Conservation (phyloP, 2,329 filamentous ascomycete species). For the Exophiala bonariae region DNA sequence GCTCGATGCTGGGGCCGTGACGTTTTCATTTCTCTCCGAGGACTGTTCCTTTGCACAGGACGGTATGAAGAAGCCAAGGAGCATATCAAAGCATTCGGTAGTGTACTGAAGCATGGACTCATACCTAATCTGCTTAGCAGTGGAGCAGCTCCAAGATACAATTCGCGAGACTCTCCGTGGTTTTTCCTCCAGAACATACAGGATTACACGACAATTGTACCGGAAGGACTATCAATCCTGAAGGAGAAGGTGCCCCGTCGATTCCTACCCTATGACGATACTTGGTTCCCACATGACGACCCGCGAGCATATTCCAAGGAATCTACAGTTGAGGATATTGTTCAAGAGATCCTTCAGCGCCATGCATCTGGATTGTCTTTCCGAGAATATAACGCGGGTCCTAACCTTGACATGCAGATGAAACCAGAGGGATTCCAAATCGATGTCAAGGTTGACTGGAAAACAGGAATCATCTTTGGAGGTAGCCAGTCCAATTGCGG, state of each 20-base stretch:
- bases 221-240: constrained; percentile 72
- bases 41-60: constrained; percentile 86
- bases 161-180: constrained; percentile 95
- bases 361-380: constrained; percentile 91
- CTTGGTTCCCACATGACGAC: constrained; percentile 84
- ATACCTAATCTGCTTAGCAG: constrained; percentile 90
- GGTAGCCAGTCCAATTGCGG: constrained; percentile 94
- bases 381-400: constrained; percentile 90
- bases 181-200: constrained; percentile 97
- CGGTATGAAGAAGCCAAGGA: constrained; percentile 86
- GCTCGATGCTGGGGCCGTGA: constrained; percentile 96
- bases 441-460: constrained; percentile 87
- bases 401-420: constrained; percentile 89
- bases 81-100: constrained; percentile 92
- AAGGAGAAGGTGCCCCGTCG: constrained; percentile 76
- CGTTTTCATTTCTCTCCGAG: constrained; percentile 92
- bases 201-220: constrained; percentile 81
- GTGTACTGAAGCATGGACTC: constrained; percentile 97
- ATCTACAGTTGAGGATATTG: constrained; percentile 82
- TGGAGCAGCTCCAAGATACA: constrained; percentile 85
- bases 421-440: constrained; percentile 88
- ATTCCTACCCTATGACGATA: constrained; percentile 94
- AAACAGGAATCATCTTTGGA: constrained; percentile 85
- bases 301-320: constrained; percentile 79
- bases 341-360: constrained; percentile 89